Conservation (phyloP, 2,329 filamentous ascomycete genomes). For the Cercospora zeae-maydis region DNA sequence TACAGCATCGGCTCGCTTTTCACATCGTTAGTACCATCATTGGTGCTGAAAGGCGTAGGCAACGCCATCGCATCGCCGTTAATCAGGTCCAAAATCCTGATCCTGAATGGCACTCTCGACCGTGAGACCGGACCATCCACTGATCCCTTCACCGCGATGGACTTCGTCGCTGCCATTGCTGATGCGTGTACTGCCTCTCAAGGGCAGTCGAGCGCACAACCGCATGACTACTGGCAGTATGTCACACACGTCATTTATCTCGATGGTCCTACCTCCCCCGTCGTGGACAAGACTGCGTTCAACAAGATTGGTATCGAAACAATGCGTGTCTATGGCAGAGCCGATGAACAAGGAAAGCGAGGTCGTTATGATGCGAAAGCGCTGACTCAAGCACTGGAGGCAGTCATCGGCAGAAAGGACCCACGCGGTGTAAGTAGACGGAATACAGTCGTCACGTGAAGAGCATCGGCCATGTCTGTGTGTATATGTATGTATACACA, state of each 20-base stretch:
- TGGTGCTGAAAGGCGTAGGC: constrained; percentile 75
- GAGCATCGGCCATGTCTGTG: background rate
- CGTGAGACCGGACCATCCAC: constrained; percentile 75
- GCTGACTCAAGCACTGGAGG: constrained; percentile 70
- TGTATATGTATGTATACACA: too few species aligned
- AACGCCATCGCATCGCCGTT: constrained; percentile 52
- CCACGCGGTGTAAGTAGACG: constrained; percentile 51
- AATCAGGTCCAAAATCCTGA: constrained; percentile 69
- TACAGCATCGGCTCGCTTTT: constrained; percentile 95
- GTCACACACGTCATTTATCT: constrained; percentile 83
- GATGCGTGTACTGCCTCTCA: constrained; percentile 69
- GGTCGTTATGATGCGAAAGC: constrained; percentile 73
- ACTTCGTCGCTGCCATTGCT: constrained; percentile 78
- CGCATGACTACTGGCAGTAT: constrained; percentile 59
- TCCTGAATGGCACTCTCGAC: constrained; percentile 79
- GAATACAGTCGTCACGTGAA: constrained; percentile 52
- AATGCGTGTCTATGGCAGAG: constrained; percentile 71
- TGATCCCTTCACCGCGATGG: constrained; percentile 65
- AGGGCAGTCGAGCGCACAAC: constrained; percentile 34
- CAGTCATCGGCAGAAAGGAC: constrained; percentile 67
- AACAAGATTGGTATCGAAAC: constrained; percentile 68
- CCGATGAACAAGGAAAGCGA: constrained; percentile 51
- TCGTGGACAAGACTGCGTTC: constrained; percentile 64
- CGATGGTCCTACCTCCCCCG: constrained; percentile 65
- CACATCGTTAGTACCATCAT: constrained; percentile 78